Evolutionary conservation across 2,329 filamentous ascomycete genomes (phyloP), one percentile per base, ranked within the genome.

Genomic region (Diaporthe helianthi): DNA sequence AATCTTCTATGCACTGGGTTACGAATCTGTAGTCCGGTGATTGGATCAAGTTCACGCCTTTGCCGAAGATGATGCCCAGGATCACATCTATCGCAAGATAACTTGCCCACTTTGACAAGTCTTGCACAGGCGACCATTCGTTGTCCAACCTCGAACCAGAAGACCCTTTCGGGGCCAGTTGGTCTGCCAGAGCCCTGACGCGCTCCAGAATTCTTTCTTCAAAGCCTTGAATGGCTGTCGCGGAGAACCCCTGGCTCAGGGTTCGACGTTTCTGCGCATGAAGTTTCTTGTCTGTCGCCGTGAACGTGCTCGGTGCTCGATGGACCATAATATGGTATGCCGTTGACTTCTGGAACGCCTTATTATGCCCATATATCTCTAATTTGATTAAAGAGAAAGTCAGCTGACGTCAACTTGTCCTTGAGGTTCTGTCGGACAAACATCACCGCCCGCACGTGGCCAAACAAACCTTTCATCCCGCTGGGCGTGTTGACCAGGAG

Each of bases 321-420:
- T 60, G 55, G 2, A 60, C 55, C 55, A 60, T 60, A 17, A 60
- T 31, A 60, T 60, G 55, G 19, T 60, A 60, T 19, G 55, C 55
- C 9, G 55, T 60, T 31, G 55, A 60, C 55, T 60, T 60, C 24
- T 60, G 55, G 24, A 60, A 60, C 6, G 22, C 44, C 24, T 60
- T 60, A 19, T 19, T 60, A 31, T 60, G 55, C 10, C 55, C 55
- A 7, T 60, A 46, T 3, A 60, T 60, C 9, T 60, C 55, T 60
- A 13, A 3, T 13, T 4, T n/a, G 10, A 26, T 60, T 19, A 17
- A 3, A 31, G 8, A 31, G 3, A 6, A n/a, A n/a, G 38, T 60
- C 36, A 60, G 29, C 6, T 2, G 3, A 3, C 4, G 15, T n/a
- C n/a, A n/a, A n/a, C n/a, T n/a, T n/a, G n/a, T 31, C 19, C 55